A percentile compares a stretch with the other conserved stretches of the same genome.
These are phyloP conservation scores for Cyclostephanos tholiformis DNA, from an alignment of 108 stramenopile genomes.

Conservation along the genomic window DNA sequence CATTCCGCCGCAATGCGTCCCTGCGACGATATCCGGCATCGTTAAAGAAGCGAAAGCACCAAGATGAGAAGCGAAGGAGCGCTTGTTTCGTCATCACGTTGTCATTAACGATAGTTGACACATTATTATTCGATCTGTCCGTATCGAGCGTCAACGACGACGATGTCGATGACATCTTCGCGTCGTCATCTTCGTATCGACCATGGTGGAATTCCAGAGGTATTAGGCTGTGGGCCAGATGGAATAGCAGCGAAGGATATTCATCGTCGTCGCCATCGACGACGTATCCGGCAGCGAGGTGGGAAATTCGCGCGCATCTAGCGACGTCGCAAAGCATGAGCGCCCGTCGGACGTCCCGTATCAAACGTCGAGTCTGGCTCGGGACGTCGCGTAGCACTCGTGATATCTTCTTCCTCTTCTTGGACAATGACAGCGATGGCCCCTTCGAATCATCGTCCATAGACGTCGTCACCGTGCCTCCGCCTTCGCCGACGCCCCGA, in stretches of 20 bases:
- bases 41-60: slow-evolving; percentile 64
- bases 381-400: slow-evolving; percentile 52
- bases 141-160: no score
- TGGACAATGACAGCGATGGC: slow-evolving; percentile 11
- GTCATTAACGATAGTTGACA: background rate
- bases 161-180: background rate
- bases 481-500: background rate
- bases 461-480: slow-evolving; percentile 1
- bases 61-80: slow-evolving; percentile 32
- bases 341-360: slow-evolving; percentile 51
- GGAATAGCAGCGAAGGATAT: slow-evolving; percentile 8
- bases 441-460: no score
- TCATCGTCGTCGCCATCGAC: slow-evolving; percentile 2
- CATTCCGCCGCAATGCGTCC: slow-evolving; percentile 31
- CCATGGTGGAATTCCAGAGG: slow-evolving; percentile 41
- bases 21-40: slow-evolving; percentile 40
- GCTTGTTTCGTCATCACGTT: slow-evolving; percentile 29
- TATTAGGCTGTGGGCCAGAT: slow-evolving; percentile 64
- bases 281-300: background rate
- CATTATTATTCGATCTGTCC: background rate
- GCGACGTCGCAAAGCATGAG: slow-evolving; percentile 56
- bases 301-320: slow-evolving; percentile 1
- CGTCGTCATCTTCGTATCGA: no score
- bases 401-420: slow-evolving; percentile 27
- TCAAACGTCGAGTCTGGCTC: slow-evolving; percentile 40